phyloP scores from a whole-genome alignment of 345 rosid genomes.

The Syzygium grande region DNA sequence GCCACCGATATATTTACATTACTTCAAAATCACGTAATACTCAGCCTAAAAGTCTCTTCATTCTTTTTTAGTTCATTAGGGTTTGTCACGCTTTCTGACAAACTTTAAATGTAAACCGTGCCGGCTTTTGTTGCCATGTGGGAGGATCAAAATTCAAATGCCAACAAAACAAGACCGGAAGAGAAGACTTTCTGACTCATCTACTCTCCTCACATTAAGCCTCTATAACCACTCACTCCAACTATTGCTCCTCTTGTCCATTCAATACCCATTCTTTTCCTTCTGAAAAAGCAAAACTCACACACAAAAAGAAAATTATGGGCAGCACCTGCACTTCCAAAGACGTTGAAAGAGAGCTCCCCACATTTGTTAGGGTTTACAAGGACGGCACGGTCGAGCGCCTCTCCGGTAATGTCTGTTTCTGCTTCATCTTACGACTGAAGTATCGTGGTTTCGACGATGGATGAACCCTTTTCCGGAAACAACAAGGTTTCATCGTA shows the following conservation, averaged over 20 bases:
- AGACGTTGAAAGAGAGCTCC: slow-evolving; percentile 22
- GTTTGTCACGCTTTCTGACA: neutral
- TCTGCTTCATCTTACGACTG: neutral
- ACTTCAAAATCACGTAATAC: neutral
- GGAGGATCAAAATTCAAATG: neutral
- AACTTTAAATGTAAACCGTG: neutral
- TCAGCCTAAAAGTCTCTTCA: neutral
- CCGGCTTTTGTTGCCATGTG: neutral
- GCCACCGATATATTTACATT: neutral
- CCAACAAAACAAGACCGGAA: neutral
- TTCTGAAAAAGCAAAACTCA: neutral
- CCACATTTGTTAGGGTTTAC: slow-evolving; percentile 14
- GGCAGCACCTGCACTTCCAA: slow-evolving; percentile 9
- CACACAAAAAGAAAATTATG: slow-evolving; percentile 18
- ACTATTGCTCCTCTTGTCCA: neutral
- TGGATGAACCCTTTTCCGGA: neutral
- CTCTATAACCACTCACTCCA: neutral
- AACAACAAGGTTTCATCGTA: neutral
- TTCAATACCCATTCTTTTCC: neutral
- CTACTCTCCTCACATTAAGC: neutral
- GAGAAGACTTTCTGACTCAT: neutral
- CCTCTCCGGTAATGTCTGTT: neutral
- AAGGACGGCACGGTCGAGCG: slow-evolving; percentile 23
- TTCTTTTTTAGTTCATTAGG: neutral
- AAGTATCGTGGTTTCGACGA: neutral